These are phyloP conservation scores for Vigna radiata DNA, from an alignment of 306 rosid species.

Conservation along the genomic window DNA sequence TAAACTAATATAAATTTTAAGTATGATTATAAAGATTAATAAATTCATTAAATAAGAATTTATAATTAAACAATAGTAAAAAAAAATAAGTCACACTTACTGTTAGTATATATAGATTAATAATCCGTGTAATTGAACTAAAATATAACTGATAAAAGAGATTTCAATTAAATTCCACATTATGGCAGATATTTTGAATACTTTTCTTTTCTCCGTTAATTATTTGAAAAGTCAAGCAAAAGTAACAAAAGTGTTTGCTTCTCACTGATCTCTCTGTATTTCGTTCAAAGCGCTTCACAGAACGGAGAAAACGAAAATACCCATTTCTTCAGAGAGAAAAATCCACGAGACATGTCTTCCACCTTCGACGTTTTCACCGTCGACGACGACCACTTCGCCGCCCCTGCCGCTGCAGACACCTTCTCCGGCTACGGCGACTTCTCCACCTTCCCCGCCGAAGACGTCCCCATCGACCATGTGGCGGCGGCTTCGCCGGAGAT, in stretches of 20 bases:
- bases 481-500: slow-evolving; percentile 63
- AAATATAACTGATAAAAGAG: too few species aligned
- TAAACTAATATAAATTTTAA: neutral
- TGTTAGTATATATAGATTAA: too few species aligned
- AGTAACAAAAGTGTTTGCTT: neutral
- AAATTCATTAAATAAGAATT: too few species aligned
- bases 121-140: too few species aligned
- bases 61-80: too few species aligned
- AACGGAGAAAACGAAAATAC: slow-evolving; percentile 18
- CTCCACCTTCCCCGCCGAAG: slow-evolving; percentile 63
- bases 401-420: slow-evolving; percentile 50
- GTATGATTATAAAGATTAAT: neutral
- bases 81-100: too few species aligned
- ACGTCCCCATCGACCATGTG: slow-evolving; percentile 59
- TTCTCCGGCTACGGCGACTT: slow-evolving; percentile 67
- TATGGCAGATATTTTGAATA: neutral
- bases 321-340: slow-evolving; percentile 38
- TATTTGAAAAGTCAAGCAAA: slow-evolving; percentile 45
- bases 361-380: slow-evolving; percentile 82
- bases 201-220: slow-evolving; percentile 50
- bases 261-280: neutral
- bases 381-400: slow-evolving; percentile 61
- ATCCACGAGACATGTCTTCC: slow-evolving; percentile 59
- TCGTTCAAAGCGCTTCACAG: slow-evolving; percentile 21
- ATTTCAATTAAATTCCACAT: too few species aligned